Base-by-base conservation (phyloP, 495 filamentous ascomycete genomes). In the Neurospora africana region DNA sequence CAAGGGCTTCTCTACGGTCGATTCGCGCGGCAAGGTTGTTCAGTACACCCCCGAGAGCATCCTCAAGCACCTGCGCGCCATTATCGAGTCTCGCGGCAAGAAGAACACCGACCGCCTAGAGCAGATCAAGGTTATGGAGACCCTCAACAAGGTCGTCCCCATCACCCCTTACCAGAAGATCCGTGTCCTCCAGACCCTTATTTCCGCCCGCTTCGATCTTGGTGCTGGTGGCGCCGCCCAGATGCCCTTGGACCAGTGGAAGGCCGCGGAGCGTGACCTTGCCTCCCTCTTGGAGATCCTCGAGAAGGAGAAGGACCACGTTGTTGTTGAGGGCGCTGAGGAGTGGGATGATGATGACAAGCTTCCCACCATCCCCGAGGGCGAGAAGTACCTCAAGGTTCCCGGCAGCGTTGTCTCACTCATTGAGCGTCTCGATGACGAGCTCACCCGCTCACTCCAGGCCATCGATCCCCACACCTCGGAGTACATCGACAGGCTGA, bases 281-380 rank as follows among this genome's bases (percentile, higher is more conserved):
- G 86, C 86, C 17, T 85, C 83, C 68, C 85, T 99, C 23, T 86
- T 99, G 68, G 84, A 89, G 67, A 89, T 93, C 15, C 90, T 99
- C 67, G 93, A 97, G 80, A 80, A 84, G 43, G 91, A 93, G 81
- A 85, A 83, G 71, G 88, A 94, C 73, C 89, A 93, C 75, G 85
- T 98, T 69, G 91, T 99, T 53, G 85, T 94, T 70, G 95, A 98
- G 81, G 89, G 86, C 73, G 95, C 94, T 19, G 95, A 99, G 74
- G 96, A 99, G 79, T 98, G 95, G 95, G 95, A 99, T 76, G 96
- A 99, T 80, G 95, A 98, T 75, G 96, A 98, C 74, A 97, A 96
- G 83, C 88, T 89, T 37, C 95, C 95, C 23, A 85, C 86, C 40
- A 83, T 93, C 75, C 87, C 84, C 19, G 76, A 84, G 10, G 93